A percentile compares a stretch with the other conserved stretches of the same genome.
Evolutionary conservation across 202 grass and related monocot genomes (phyloP).

Genomic region (Dendrocalamus latiflorus): DNA sequence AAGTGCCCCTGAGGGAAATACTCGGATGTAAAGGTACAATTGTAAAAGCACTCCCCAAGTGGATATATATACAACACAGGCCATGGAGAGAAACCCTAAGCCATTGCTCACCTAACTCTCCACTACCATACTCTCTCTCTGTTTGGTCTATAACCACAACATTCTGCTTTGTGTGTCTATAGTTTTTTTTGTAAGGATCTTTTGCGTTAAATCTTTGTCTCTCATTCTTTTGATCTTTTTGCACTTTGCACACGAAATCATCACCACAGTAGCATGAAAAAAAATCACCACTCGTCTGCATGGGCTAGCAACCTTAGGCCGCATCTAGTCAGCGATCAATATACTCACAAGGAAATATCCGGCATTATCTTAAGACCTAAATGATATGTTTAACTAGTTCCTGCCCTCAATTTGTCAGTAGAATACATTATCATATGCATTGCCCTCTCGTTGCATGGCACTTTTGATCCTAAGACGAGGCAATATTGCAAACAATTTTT

Average conservation of each 20-base stretch:
- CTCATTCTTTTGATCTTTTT: no score
- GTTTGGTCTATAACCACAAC: no score
- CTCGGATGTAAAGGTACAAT: no score
- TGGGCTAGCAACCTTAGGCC: not conserved
- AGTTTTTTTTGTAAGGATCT: no score
- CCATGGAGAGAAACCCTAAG: no score
- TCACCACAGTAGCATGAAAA: not conserved
- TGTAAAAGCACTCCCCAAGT: no score
- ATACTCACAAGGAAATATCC: slow-evolving; percentile 1
- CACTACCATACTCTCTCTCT: no score
- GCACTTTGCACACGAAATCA: not conserved
- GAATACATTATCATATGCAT: not conserved
- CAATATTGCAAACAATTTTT: not conserved
- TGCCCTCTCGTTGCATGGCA: not conserved
- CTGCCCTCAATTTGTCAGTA: not conserved
- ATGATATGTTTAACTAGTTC: not conserved
- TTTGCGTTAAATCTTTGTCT: no score
- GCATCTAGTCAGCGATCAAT: slow-evolving; percentile 28
- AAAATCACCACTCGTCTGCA: not conserved
- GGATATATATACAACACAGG: no score
- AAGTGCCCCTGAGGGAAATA: no score
- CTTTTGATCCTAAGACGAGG: not conserved
- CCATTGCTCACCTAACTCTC: no score
- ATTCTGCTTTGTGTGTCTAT: no score
- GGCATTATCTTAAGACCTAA: slow-evolving; percentile 15